These are phyloP conservation scores for Trypanosoma cruzi DNA, from an alignment of 208 protist genomes.

Conservation along the genomic window DNA sequence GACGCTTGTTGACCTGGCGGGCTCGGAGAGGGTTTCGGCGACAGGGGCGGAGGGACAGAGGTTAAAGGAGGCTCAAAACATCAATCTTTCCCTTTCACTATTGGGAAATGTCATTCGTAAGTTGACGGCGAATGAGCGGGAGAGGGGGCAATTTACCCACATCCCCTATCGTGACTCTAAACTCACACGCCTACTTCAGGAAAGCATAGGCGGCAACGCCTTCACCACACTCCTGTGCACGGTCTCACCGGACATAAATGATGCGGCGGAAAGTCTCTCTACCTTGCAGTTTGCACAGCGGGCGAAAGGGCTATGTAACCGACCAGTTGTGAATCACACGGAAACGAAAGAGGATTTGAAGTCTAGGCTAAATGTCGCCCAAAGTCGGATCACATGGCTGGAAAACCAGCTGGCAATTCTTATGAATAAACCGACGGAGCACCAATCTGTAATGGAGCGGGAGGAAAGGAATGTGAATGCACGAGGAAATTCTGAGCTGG, in stretches of 20 bases:
- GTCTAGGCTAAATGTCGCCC: conserved; percentile 28
- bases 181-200: conserved; percentile 88
- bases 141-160: conserved; percentile 25
- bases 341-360: conserved; percentile 23
- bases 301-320: conserved; percentile 51
- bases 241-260: conserved; percentile 59
- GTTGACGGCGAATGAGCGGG: conserved; percentile 28
- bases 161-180: conserved; percentile 92
- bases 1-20: conserved; percentile 93
- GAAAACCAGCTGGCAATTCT: conserved; percentile 40
- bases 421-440: not conserved
- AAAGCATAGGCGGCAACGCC: conserved; percentile 83
- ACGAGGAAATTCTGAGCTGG: too few species aligned
- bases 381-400: conserved; percentile 49
- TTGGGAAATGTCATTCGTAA: conserved; percentile 91
- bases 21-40: conserved; percentile 84
- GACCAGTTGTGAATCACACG: conserved; percentile 36
- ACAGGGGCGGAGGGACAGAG: conserved; percentile 70
- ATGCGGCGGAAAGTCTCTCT: conserved; percentile 70
- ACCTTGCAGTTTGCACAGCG: conserved; percentile 84
- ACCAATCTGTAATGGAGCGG: not conserved
- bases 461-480: not conserved
- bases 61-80: conserved; percentile 85
- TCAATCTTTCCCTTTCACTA: conserved; percentile 92
- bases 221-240: conserved; percentile 81